These are phyloP conservation scores for Penicillium glabrum DNA, from an alignment of 2,329 filamentous ascomycete species.

Conservation along the genomic window DNA sequence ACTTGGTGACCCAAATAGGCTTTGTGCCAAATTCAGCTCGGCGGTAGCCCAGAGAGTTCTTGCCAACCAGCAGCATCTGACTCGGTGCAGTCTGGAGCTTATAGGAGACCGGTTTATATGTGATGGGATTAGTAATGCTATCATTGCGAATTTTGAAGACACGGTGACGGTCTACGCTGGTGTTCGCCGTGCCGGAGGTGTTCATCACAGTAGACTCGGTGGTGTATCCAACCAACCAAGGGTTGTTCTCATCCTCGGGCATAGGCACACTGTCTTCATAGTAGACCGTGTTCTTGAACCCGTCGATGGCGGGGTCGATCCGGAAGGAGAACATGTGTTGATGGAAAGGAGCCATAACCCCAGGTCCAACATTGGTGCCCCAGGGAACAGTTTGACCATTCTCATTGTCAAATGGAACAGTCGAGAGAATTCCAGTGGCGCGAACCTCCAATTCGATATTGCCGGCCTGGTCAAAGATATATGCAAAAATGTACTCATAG, in stretches of 20 bases:
- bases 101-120: constrained; percentile 56
- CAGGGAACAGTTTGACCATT: constrained; percentile 63
- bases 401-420: constrained; percentile 62
- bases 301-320: constrained; percentile 63
- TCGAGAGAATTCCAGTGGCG: constrained; percentile 67
- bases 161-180: constrained; percentile 50
- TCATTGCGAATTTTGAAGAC: constrained; percentile 61
- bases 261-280: constrained; percentile 63
- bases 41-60: constrained; percentile 48
- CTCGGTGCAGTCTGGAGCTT: constrained; percentile 58
- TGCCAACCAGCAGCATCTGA: constrained; percentile 57
- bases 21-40: constrained; percentile 57
- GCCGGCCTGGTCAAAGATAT: constrained; percentile 70
- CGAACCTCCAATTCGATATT: constrained; percentile 67
- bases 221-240: constrained; percentile 53
- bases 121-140: constrained; percentile 52
- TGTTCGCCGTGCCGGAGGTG: constrained; percentile 49
- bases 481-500: constrained; percentile 60
- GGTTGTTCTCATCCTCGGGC: constrained; percentile 54
- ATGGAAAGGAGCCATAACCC: constrained; percentile 68
- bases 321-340: constrained; percentile 74
- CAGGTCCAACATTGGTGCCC: constrained; percentile 68
- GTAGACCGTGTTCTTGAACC: constrained; percentile 55
- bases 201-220: constrained; percentile 50
- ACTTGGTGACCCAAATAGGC: constrained; percentile 57